Evolutionary conservation across 306 rosid genomes (phyloP).

Genomic region (Hippophae tibetana): DNA sequence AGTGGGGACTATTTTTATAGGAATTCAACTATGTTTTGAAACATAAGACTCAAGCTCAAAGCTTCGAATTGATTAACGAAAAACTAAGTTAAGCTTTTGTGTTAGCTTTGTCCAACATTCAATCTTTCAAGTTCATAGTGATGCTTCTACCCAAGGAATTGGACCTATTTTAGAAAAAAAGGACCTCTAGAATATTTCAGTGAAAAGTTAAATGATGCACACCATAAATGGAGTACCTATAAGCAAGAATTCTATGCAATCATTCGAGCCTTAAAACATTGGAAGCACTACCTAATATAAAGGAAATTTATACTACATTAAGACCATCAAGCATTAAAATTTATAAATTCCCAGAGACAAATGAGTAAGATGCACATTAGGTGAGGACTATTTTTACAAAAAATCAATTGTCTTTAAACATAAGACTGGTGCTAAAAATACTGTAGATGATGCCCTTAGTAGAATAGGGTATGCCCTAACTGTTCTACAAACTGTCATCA

Average conservation of each 20-base stretch:
- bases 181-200: neutral
- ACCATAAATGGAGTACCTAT: neutral
- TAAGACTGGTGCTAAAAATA: too few relatives aligned
- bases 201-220: neutral
- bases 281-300: neutral
- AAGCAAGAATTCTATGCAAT: neutral
- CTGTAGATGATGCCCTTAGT: too few relatives aligned
- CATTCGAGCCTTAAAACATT: neutral
- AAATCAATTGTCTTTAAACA: neutral
- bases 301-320: neutral
- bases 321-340: neutral
- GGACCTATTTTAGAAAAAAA: neutral
- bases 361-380: neutral
- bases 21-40: neutral
- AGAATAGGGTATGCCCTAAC: too few relatives aligned
- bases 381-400: neutral
- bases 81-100: neutral
- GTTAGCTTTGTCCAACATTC: neutral
- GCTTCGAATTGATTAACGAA: neutral
- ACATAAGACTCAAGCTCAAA: too few relatives aligned
- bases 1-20: neutral
- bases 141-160: neutral
- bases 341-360: neutral
- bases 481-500: too few relatives aligned
- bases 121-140: neutral